Base-by-base conservation (phyloP, 805 yeast species). In the Candida ficus region DNA sequence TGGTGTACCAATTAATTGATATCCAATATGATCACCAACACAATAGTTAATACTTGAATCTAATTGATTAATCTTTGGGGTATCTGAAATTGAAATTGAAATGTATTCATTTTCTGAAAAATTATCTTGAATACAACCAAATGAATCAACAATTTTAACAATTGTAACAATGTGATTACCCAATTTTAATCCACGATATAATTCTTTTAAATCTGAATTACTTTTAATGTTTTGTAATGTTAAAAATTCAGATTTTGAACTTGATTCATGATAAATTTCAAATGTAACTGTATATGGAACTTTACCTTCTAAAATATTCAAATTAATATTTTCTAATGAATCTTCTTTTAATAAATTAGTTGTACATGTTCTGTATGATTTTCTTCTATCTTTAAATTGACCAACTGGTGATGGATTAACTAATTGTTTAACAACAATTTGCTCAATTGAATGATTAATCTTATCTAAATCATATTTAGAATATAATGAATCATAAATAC, bases 1-100 rank as follows among this genome's bases (percentile, higher is more conserved):
- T 0, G 95, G 76, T 4, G 75, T 66, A 3, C 98, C 98, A 13
- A 75, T 75, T 46, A 91, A 61, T 46, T 81, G 75, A 56, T 86
- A 86, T 1, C 83, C 71, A 20, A 93, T 76, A 45, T 84, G 83
- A 46, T 91, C 98, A 10, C 99, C 99, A 21, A 91, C 95, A 72
- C 99, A 93, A 54, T 80, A 83, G 52, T 83, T 75, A 3, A 56
- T 44, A 19, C 60, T 56, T 7, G 71, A 54, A 33, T 67, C 67
- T 9, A 71, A 53, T 42, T 62, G 66, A 45, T 62, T 63, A 7
- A 90, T 80, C 46, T 76, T 73, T 8, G 97, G 96, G 9, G 80
- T 79, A 49, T 85, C 90, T 2, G 91, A 80, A 7, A 90, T 78
- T 1, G 78, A 71, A 35, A 90, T 69, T 13, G 68, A 62, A 20